phyloP scores from a whole-genome alignment of 192 early-diverging fungal genomes.

The Entomortierella parvispora region DNA sequence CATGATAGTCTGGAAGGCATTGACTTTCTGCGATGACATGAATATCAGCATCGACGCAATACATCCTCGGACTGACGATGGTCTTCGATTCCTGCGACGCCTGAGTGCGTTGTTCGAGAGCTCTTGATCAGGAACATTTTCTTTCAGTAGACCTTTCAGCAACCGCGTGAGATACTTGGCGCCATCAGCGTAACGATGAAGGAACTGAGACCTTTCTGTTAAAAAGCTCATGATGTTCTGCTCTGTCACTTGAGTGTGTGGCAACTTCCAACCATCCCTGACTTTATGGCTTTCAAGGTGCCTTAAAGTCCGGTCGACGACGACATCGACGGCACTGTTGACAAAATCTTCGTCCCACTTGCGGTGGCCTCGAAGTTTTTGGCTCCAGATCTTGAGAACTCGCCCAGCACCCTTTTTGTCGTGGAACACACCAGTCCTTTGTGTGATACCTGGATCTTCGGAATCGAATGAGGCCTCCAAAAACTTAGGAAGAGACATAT shows the following conservation, averaged over 20 bases:
- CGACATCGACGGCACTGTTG: constrained; percentile 21
- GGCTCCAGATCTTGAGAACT: constrained; percentile 23
- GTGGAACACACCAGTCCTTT: constrained; percentile 17
- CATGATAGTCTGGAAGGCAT: constrained; percentile 23
- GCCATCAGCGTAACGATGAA: constrained; percentile 6
- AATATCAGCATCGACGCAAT: constrained; percentile 22
- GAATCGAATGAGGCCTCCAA: constrained; percentile 21
- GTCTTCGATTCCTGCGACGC: constrained; percentile 7
- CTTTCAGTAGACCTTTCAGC: constrained; percentile 16
- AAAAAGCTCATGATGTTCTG: constrained; percentile 16
- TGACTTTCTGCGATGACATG: constrained; percentile 13
- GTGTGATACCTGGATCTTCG: constrained; percentile 6
- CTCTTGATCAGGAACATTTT: constrained; percentile 14
- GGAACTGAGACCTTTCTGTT: neutral
- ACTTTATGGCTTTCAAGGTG: constrained; percentile 11
- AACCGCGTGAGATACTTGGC: constrained; percentile 10
- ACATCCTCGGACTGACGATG: constrained; percentile 20
- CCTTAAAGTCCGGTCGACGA: constrained; percentile 13
- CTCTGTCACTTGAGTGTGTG: constrained; percentile 13
- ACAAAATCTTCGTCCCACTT: constrained; percentile 17
- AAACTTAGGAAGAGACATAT: constrained; percentile 24
- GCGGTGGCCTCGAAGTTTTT: constrained; percentile 10
- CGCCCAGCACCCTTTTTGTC: constrained; percentile 14
- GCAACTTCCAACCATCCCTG: constrained; percentile 18
- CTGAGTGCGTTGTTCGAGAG: neutral